Percentiles rank a stretch among this genome's conserved stretches.
Conservation (phyloP, 148 eudicot species). For the Amaranthus cruentus region DNA sequence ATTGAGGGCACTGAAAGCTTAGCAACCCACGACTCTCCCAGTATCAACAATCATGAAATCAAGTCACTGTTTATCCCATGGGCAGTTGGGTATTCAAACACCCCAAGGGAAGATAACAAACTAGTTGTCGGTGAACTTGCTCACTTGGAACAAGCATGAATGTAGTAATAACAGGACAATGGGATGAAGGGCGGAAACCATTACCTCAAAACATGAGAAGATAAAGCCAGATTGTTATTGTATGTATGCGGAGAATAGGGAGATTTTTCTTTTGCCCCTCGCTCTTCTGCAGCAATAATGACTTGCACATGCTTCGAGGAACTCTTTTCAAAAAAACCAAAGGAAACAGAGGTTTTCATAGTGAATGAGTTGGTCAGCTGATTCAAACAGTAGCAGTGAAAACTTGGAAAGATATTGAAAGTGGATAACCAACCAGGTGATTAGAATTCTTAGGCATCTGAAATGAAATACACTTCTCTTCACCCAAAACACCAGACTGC, state of each 20-base stretch:
- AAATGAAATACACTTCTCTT: slow-evolving; percentile 54
- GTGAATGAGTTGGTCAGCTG: slow-evolving; percentile 2
- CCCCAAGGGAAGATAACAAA: not conserved
- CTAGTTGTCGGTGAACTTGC: not conserved
- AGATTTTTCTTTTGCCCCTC: slow-evolving; percentile 66
- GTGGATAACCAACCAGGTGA: slow-evolving; percentile 41
- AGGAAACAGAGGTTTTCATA: not conserved
- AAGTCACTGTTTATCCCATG: not conserved
- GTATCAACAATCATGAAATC: not conserved
- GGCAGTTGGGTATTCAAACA: not conserved
- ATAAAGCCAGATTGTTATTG: slow-evolving; percentile 46
- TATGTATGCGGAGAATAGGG: slow-evolving; percentile 56
- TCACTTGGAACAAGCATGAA: not conserved
- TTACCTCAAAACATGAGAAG: slow-evolving; percentile 54
- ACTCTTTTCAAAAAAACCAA: slow-evolving; percentile 28
- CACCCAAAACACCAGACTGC: slow-evolving; percentile 61
- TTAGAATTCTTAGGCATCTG: slow-evolving; percentile 43
- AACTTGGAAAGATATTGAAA: slow-evolving; percentile 1
- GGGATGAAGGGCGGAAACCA: not conserved
- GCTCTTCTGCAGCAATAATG: slow-evolving; percentile 60
- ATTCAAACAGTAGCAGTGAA: slow-evolving; percentile 12
- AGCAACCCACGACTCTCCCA: not conserved
- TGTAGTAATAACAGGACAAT: not conserved
- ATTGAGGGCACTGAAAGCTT: not conserved
- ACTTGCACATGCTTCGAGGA: slow-evolving; percentile 60